Conservation (phyloP, 345 rosid species). For the Geranium rotundifolium region DNA sequence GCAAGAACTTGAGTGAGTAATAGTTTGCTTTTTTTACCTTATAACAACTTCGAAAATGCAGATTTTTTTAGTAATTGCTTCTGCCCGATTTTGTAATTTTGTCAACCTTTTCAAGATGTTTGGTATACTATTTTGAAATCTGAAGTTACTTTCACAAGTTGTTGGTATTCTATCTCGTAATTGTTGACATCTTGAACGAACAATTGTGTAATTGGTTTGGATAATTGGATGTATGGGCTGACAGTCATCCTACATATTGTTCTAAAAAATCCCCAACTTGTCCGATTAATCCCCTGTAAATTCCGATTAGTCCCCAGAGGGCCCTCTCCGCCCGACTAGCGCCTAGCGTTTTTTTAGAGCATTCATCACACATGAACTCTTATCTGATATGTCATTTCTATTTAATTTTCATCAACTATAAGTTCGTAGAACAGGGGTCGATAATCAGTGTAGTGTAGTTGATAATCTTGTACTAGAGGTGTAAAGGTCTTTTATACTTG, state of each 20-base stretch:
- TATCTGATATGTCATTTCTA: neutral
- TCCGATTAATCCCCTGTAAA: too few species aligned
- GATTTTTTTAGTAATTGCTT: neutral
- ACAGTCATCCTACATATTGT: neutral
- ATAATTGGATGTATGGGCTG: neutral
- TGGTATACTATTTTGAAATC: neutral
- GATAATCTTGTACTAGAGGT: neutral
- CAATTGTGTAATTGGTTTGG: neutral
- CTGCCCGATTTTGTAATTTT: neutral
- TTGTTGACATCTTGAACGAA: neutral
- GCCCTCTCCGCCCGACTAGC: too few species aligned
- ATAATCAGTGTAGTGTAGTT: neutral
- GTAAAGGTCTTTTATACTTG: neutral
- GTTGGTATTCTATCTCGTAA: neutral
- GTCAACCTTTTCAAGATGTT: neutral
- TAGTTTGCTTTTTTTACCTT: neutral
- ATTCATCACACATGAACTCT: neutral
- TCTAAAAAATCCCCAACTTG: too few species aligned
- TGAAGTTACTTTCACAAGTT: neutral
- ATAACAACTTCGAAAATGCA: neutral
- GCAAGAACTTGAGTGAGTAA: conserved; percentile 68
- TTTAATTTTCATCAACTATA: neutral
- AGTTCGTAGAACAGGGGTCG: neutral
- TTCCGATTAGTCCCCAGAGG: too few species aligned
- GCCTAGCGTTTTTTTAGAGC: too few species aligned